Evolutionary conservation across 345 rosid species (phyloP), one percentile per base, ranked within the genome.

Genomic region (Laguncularia racemosa): DNA sequence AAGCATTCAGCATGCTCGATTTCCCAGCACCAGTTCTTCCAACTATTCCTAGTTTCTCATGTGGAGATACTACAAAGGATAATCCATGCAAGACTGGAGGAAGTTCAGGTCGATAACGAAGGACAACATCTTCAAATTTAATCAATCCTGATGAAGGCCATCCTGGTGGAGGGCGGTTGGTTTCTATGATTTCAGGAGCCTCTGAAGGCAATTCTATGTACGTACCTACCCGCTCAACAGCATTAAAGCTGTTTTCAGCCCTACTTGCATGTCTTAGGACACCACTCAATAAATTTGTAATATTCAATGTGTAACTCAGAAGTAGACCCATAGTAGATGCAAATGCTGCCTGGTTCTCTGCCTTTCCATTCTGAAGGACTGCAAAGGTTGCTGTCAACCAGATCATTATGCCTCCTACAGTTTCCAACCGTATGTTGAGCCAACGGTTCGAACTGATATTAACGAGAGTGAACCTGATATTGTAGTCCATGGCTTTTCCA

Each of bases 11-110:
- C 97, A 93, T 80, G 61, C 97, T 89, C 58, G 97, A 89, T 71
- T 93, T 93, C 44, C 97, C 97, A 1, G 95, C 96, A 48, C 99
- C 99, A 54, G 96, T 89, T 84, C 99, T 87, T 73, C 99, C 97
- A 52, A 89, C 99, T 40, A 93, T 84, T 47, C 99, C 97, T 59
- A 87, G 69, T 77, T 85, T 89, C 79, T 87, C 90, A 71, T 81
- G 71, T 1, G 97, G 85, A 51, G 84, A 72, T 59, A 82, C 71
- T 9, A 55, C 20, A 40, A 85, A 84, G 23, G 95, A 73, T 56
- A 93, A 65, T 23, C 97, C 97, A 75, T 83, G 89, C 60, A 89
- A 65, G 44, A 89, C 93, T 13, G 87, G 90, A 47, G 96, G 92
- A 77, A 85, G 99, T 72, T 85, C 99, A n/a, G 88, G 84, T 68